Evolutionary conservation across 179 eudicot genomes (phyloP).

Genomic region (Vitellaria paradoxa): DNA sequence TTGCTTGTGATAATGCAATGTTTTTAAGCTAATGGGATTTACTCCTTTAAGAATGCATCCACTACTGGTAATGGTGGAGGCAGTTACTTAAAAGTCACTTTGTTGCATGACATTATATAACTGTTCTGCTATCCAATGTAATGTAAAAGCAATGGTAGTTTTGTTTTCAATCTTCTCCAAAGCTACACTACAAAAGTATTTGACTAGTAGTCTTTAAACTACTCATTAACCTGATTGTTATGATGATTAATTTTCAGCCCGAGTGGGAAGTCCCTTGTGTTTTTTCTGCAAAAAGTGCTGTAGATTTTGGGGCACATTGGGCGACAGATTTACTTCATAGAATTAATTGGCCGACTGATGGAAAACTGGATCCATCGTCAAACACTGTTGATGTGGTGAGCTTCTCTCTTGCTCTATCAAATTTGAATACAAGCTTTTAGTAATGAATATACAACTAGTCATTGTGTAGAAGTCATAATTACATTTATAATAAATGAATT

Average conservation of each 20-base stretch:
- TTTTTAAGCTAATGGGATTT: too few species aligned
- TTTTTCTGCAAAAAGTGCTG: slow-evolving; percentile 79
- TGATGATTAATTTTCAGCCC: slow-evolving; percentile 48
- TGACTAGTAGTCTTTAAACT: too few species aligned
- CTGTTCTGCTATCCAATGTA: not conserved
- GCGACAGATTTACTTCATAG: slow-evolving; percentile 85
- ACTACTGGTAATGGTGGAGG: too few species aligned
- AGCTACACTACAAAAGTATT: too few species aligned
- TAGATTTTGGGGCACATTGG: slow-evolving; percentile 84
- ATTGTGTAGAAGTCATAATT: too few species aligned
- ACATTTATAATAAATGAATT: not conserved
- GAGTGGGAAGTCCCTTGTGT: slow-evolving; percentile 76
- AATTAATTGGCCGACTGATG: slow-evolving; percentile 76
- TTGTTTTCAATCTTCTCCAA: too few species aligned
- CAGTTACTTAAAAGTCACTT: too few species aligned
- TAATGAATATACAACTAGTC: too few species aligned
- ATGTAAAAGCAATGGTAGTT: not conserved
- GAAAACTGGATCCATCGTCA: slow-evolving; percentile 35
- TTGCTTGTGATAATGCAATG: too few species aligned
- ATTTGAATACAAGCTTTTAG: not conserved
- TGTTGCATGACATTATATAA: too few species aligned
- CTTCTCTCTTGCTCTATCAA: slow-evolving; percentile 14
- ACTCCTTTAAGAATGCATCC: too few species aligned
- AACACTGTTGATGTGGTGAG: slow-evolving; percentile 77
- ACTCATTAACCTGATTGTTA: not conserved